Evolutionary conservation across 805 yeast genomes (phyloP), one percentile per base, ranked within the genome.

Genomic region (Nakazawaea molendinolei): DNA sequence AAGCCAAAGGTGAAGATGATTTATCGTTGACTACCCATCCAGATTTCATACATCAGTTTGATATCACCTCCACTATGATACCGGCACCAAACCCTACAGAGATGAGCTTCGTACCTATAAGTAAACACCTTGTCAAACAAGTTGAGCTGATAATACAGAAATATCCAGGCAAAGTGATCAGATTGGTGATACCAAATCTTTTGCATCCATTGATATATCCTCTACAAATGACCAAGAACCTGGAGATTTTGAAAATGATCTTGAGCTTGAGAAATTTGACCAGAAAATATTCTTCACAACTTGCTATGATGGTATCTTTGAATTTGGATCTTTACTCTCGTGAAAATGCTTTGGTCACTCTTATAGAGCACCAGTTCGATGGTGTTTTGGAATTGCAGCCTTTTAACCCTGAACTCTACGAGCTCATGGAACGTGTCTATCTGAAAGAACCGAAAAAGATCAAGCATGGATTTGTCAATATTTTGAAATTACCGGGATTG

Each of bases 391-490:
- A 80, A 38, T 58, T 90, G 35, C 84, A 79, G 43, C 95, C 97
- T 2, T 86, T 89, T 58, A 78, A 78, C 43, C 86, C 85, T 41
- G 83, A 74, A 34, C 71, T 83, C 71, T 55, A 72, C 32, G 75
- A 71, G 39, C 63, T 78, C 37, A 63, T 84, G 46, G 92, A 83
- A 47, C 69, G 67, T 38, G 79, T 83, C 0, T 81, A 81, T 55
- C 76, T 74, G 47, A 76, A 70, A 47, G 80, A 79, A 48, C 90
- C 92, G 5, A 63, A 76, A 13, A 82, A 80, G 51, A 71, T 83
- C 19, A 87, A 80, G 46, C 97, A 89, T 50, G 98, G 97, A 0
- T 69, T 87, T 36, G 71, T 90, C 28, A 84, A 90, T 51, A 64
- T 92, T 3, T 55, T 71, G 38, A 84, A 85, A 48, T 50, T 89